phyloP scores from a whole-genome alignment of 345 rosid genomes.

The Syzygium grande region DNA sequence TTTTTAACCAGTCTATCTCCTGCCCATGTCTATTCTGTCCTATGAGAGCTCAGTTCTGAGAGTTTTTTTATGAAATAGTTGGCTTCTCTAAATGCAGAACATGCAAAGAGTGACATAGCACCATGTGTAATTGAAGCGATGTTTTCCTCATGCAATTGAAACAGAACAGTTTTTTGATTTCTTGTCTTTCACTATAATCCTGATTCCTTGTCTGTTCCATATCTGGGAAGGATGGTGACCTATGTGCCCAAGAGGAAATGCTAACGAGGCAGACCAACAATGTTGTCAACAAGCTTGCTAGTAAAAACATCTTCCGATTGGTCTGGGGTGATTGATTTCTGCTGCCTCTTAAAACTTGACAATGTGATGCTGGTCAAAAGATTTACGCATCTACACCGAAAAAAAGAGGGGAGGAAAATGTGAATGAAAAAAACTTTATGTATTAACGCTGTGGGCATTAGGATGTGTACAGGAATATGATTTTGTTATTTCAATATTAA shows the following conservation, averaged over 20 bases:
- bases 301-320: constrained; percentile 48
- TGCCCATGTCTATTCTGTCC: not conserved
- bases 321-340: constrained; percentile 40
- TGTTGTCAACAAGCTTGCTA: constrained; percentile 36
- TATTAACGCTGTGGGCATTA: not conserved
- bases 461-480: not conserved
- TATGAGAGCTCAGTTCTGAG: not conserved
- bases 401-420: not conserved
- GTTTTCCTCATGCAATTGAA: not conserved
- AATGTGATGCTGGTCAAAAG: not conserved
- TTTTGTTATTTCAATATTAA: not conserved
- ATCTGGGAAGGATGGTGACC: constrained; percentile 45
- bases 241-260: constrained; percentile 56
- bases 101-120: not conserved
- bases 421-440: not conserved
- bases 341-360: not conserved
- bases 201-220: not conserved
- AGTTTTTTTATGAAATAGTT: not conserved
- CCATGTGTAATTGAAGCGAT: not conserved
- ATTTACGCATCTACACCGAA: not conserved
- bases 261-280: constrained; percentile 54
- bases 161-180: not conserved
- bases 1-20: not conserved
- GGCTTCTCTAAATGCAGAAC: not conserved
- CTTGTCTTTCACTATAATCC: not conserved